Base-by-base conservation (phyloP, 208 protist genomes). In the Porcisia hertigi region DNA sequence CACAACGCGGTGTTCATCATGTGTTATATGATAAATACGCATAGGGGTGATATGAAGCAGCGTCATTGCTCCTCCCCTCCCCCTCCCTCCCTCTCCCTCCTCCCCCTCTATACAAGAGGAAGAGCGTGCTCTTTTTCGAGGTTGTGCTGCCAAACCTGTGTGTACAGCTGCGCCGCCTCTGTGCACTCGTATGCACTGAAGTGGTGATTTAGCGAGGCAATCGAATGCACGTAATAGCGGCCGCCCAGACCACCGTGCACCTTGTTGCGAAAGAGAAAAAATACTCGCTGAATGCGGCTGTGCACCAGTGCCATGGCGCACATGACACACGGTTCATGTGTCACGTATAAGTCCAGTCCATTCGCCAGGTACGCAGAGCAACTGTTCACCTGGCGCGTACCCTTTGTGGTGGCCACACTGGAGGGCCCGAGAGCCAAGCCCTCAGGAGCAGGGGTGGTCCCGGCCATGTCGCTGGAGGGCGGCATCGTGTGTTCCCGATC, bases 251-350 rank as follows among this genome's bases (percentile, higher is more conserved):
- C 94, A 53, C 94, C 94, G 71, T 93, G 85, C 23, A 83, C 83
- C 7, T 36, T 0, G 75, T 97, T 97, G 1, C 72, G 84, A 47
- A 89, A 91, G 16, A 88, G 86, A 80, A 90, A 98, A 73, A 95
- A 97, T 4, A 97, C 92, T 2, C 89, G 87, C 25, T 83, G 77
- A 34, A 96, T 85, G 60, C 97, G 88, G 43, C 94, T 97, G 87
- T 98, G 97, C 18, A 98, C 87, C 52, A 98, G 89, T 18, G 94
- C 97, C 97, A 98, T 98, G 66, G 92, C 81, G 69, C 97, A 98
- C 95, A 98, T 98, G 25, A 94, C 86, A 67, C 97, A 98, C 34
- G 97, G 97, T 79, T 98, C 97, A 74, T 98, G 90, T 12, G 83
- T 97, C 71, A 96, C 88, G 74, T 93, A 91, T 0, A 98, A 45